These are phyloP conservation scores for Phaseolus coccineus DNA, from an alignment of 331 rosid genomes.

Conservation along the genomic window DNA sequence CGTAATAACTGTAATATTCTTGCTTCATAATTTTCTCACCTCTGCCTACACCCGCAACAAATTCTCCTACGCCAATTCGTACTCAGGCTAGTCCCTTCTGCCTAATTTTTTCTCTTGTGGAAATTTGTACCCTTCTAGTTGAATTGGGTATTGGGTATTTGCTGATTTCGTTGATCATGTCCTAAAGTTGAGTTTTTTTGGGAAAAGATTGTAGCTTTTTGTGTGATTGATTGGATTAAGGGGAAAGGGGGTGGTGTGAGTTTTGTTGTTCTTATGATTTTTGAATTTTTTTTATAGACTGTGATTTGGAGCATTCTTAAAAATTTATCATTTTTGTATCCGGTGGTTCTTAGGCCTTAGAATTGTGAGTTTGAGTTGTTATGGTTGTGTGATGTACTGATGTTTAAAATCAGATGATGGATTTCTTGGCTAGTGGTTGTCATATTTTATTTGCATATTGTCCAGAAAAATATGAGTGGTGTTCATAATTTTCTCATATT, in stretches of 20 bases:
- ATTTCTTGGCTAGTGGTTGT: constrained; percentile 22
- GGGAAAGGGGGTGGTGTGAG: not conserved
- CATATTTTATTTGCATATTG: constrained; percentile 1
- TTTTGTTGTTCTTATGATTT: constrained; percentile 27
- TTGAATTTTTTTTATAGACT: not conserved
- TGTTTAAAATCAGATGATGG: constrained; percentile 24
- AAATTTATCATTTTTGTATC: constrained; percentile 9
- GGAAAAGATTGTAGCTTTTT: not conserved
- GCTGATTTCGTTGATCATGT: constrained; percentile 31
- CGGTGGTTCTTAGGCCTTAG: constrained; percentile 7
- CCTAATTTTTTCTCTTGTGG: not conserved
- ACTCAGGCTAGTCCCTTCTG: constrained; percentile 52
- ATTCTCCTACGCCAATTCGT: constrained; percentile 45
- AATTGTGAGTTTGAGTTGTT: constrained; percentile 35
- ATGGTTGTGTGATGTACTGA: constrained; percentile 1
- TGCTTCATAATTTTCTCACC: constrained; percentile 81
- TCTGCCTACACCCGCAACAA: constrained; percentile 70
- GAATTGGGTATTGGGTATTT: constrained; percentile 43
- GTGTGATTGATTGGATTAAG: not conserved
- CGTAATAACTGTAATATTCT: constrained; percentile 62
- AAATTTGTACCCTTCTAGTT: not conserved
- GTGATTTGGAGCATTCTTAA: constrained; percentile 1
- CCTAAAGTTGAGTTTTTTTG: constrained; percentile 1
- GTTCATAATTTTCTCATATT: constrained; percentile 22
- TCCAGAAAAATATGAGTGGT: not conserved